Evolutionary conservation across 2,329 filamentous ascomycete genomes (phyloP).

Genomic region (Trichothecium sympodiale): DNA sequence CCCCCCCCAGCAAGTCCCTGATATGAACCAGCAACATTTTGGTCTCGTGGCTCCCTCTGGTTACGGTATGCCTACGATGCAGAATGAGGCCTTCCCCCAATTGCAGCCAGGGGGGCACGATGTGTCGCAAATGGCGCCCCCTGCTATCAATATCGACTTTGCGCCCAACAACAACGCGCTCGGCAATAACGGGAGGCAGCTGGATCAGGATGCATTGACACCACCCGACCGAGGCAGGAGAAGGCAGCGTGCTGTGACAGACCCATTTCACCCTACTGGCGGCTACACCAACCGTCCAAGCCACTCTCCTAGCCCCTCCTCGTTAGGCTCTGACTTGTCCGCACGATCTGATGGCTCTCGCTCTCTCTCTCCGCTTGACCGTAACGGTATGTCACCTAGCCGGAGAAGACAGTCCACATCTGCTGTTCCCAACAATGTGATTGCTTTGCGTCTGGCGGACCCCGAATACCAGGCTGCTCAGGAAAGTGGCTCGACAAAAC

Average conservation of each 20-base stretch:
- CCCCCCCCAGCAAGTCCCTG: conserved; percentile 43
- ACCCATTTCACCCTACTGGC: conserved; percentile 43
- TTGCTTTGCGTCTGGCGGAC: conserved; percentile 86
- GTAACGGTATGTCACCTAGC: conserved; percentile 25
- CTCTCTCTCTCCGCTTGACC: conserved; percentile 49
- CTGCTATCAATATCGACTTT: conserved; percentile 88
- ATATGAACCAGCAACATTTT: conserved; percentile 38
- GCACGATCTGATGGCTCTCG: conserved; percentile 37
- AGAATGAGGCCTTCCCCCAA: conserved; percentile 39
- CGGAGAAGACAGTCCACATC: conserved; percentile 51
- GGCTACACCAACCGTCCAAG: conserved; percentile 27
- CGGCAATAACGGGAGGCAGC: conserved; percentile 41
- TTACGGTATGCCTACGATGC: conserved; percentile 20
- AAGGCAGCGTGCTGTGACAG: conserved; percentile 44
- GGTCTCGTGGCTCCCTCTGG: conserved; percentile 29
- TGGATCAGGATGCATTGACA: conserved; percentile 69
- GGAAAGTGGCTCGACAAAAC: conserved; percentile 53
- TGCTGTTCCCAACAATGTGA: conserved; percentile 49
- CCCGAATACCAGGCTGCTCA: conserved; percentile 66
- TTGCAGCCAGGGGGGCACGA: conserved; percentile 41
- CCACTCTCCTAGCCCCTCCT: conserved; percentile 35
- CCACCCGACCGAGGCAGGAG: conserved; percentile 61
- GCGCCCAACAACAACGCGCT: conserved; percentile 53
- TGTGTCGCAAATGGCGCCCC: conserved; percentile 74
- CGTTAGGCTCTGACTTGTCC: conserved; percentile 30